phyloP scores from a whole-genome alignment of 2,329 filamentous ascomycete species.

The Aspergillus fumigatus region DNA sequence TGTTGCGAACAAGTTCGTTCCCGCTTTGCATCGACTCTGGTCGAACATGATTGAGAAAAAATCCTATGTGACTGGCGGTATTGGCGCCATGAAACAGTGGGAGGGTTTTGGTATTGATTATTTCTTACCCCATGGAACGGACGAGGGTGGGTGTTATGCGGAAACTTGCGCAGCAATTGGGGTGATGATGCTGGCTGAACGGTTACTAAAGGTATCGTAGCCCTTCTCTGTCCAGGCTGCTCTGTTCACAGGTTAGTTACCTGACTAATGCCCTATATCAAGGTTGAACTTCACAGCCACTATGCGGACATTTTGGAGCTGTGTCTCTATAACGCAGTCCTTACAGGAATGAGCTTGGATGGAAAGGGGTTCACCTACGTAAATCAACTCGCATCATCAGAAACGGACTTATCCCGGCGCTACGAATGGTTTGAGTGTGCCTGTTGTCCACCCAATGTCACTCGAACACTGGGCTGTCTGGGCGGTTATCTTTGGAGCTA shows the following conservation, averaged over 20 bases:
- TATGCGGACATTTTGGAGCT: conserved; percentile 59
- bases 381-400: conserved; percentile 56
- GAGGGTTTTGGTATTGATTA: conserved; percentile 59
- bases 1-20: conserved; percentile 12
- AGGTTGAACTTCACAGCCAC: conserved; percentile 49
- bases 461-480: conserved; percentile 52
- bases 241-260: neutral
- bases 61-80: conserved; percentile 60
- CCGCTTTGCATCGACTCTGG: conserved; percentile 50
- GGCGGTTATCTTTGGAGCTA: conserved; percentile 36
- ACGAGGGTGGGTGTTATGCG: conserved; percentile 59
- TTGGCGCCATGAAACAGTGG: conserved; percentile 56
- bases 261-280: conserved; percentile 8
- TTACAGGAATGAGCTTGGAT: conserved; percentile 54
- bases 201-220: conserved; percentile 29
- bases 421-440: conserved; percentile 57
- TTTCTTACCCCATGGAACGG: conserved; percentile 55
- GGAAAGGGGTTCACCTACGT: conserved; percentile 58
- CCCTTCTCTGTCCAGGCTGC: neutral
- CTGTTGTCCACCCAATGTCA: conserved; percentile 59
- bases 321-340: conserved; percentile 56
- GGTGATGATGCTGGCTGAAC: conserved; percentile 57
- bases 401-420: conserved; percentile 46
- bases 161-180: conserved; percentile 60
- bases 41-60: conserved; percentile 58